Conservation (phyloP, 2,329 filamentous ascomycete species). For the Xylaria sp. region DNA sequence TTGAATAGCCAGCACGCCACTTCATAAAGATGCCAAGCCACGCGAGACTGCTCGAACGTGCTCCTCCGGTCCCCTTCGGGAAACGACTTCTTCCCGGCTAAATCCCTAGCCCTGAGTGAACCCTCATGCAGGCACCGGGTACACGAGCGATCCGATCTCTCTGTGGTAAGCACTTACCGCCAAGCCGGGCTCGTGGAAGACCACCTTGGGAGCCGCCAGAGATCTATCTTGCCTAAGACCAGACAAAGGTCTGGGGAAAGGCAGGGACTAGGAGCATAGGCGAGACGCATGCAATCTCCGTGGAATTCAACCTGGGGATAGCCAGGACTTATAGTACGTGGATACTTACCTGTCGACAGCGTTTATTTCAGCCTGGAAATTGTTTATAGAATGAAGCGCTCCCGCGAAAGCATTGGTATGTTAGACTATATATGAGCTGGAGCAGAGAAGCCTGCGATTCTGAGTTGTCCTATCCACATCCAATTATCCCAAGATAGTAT, state of each 20-base stretch:
- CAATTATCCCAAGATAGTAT: background rate
- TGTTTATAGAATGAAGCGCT: constrained; percentile 7
- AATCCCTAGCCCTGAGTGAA: constrained; percentile 17
- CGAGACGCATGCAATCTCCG: constrained; percentile 21
- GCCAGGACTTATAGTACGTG: background rate
- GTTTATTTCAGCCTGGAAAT: background rate
- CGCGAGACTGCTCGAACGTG: background rate
- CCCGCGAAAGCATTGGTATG: background rate
- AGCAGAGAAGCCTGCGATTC: background rate
- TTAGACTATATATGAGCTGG: background rate
- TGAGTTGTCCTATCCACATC: background rate
- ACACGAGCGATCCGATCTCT: background rate
- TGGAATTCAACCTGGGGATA: constrained; percentile 7
- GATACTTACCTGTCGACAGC: background rate
- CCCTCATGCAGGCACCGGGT: background rate
- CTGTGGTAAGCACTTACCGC: background rate
- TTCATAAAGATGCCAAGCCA: constrained; percentile 16
- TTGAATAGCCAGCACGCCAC: constrained; percentile 4
- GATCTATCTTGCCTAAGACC: background rate
- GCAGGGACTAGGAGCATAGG: constrained; percentile 7
- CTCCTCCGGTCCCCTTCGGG: constrained; percentile 33
- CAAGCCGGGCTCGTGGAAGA: constrained; percentile 31
- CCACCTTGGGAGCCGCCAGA: background rate
- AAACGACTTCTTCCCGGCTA: constrained; percentile 33
- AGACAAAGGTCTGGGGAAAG: background rate